phyloP scores from a whole-genome alignment of 306 rosid species.

The Canavalia ensiformis region DNA sequence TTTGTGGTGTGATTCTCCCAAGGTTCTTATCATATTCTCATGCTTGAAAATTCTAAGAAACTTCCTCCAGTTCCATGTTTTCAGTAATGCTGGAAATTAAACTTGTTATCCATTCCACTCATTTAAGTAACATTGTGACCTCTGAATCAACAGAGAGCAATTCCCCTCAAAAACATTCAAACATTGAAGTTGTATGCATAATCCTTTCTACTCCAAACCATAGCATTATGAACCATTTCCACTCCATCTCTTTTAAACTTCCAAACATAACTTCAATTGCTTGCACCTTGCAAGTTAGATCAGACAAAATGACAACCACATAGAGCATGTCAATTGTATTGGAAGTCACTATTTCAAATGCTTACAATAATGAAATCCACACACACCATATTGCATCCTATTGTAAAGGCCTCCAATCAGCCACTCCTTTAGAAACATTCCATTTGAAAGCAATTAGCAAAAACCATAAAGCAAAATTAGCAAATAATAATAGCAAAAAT shows the following conservation, averaged over 20 bases:
- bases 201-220: not conserved
- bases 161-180: conserved; percentile 7
- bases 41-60: not conserved
- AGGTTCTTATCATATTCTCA: no score
- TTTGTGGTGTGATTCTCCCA: no score
- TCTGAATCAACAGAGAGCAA: not conserved
- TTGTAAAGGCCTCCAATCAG: not conserved
- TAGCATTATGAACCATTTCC: not conserved
- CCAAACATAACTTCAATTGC: not conserved
- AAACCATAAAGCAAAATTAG: not conserved
- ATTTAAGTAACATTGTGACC: not conserved
- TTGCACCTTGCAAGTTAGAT: not conserved
- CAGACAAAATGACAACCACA: not conserved
- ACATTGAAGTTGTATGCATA: not conserved
- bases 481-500: not conserved
- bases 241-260: not conserved
- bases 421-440: not conserved
- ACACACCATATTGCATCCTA: not conserved
- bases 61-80: not conserved
- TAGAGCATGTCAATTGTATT: not conserved
- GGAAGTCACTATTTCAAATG: conserved; percentile 1
- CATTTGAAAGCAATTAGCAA: not conserved
- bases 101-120: not conserved
- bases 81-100: not conserved
- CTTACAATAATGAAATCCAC: not conserved